phyloP scores from a whole-genome alignment of 1,139 yeast species.

The Yamadazyma oceani region DNA sequence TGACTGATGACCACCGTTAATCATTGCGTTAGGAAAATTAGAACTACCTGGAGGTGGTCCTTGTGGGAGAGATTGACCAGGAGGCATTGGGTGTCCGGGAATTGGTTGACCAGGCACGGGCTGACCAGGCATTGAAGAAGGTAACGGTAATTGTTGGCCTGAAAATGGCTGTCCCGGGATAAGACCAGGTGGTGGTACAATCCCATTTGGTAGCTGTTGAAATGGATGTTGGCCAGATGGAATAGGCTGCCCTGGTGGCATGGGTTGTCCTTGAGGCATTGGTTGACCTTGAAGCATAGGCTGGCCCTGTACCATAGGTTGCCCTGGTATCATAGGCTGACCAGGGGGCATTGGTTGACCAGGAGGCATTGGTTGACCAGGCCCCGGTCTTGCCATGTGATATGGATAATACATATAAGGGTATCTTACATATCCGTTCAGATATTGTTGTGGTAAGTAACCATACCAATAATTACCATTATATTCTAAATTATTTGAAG shows the following conservation, averaged over 20 bases:
- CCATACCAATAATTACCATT: slow-evolving; percentile 32
- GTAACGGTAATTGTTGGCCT: background rate
- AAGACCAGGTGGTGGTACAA: background rate
- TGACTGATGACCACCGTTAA: too few species aligned
- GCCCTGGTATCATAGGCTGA: background rate
- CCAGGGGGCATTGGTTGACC: slow-evolving; percentile 2
- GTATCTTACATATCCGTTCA: slow-evolving; percentile 8
- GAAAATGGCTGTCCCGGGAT: background rate
- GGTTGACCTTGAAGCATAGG: slow-evolving; percentile 2
- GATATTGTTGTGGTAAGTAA: slow-evolving; percentile 17
- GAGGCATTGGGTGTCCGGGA: background rate
- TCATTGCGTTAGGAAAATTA: too few species aligned
- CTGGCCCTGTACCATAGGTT: background rate
- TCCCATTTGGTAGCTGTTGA: slow-evolving; percentile 1
- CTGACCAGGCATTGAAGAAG: background rate
- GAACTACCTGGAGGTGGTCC: slow-evolving; percentile 5
- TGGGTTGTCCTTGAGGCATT: slow-evolving; percentile 2
- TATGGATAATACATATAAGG: slow-evolving; percentile 15
- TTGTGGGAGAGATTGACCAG: slow-evolving; percentile 4
- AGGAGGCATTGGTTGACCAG: slow-evolving; percentile 1
- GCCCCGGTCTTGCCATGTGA: slow-evolving; percentile 4
- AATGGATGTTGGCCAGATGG: slow-evolving; percentile 4
- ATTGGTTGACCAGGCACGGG: background rate
- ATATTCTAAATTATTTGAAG: slow-evolving; percentile 17
- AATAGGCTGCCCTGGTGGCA: slow-evolving; percentile 1